These are phyloP conservation scores for Oryza meridionalis DNA, from an alignment of 176 grass and related monocot genomes.

Conservation along the genomic window DNA sequence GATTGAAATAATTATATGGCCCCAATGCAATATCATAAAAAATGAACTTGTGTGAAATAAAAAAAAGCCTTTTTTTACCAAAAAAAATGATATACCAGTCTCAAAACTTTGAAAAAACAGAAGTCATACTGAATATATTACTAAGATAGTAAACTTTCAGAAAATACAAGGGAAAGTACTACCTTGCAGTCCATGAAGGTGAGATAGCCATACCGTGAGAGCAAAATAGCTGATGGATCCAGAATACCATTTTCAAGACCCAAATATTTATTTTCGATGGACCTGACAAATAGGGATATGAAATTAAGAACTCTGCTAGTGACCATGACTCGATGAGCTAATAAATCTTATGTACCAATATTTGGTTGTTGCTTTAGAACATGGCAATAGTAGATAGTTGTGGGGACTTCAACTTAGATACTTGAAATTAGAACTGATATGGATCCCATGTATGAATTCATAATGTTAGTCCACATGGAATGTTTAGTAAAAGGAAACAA, in stretches of 20 bases:
- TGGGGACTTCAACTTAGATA: constrained; percentile 28
- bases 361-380: neutral
- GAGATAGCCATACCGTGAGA: constrained; percentile 83
- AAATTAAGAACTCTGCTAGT: neutral
- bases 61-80: neutral
- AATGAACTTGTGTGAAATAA: constrained; percentile 8
- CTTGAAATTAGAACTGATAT: constrained; percentile 2
- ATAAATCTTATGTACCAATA: neutral
- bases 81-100: neutral
- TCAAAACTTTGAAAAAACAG: neutral
- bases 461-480: neutral
- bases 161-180: constrained; percentile 30
- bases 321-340: neutral
- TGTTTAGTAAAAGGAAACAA: neutral
- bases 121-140: neutral
- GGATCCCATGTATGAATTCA: neutral
- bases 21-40: neutral
- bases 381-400: neutral
- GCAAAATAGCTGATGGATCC: constrained; percentile 89
- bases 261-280: constrained; percentile 92
- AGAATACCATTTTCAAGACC: constrained; percentile 94
- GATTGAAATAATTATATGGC: constrained; percentile 17
- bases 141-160: constrained; percentile 38
- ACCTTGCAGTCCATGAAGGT: constrained; percentile 96
- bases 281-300: constrained; percentile 47